Evolutionary conservation across 2,329 filamentous ascomycete genomes (phyloP).

Genomic region (Phialophora macrospora): DNA sequence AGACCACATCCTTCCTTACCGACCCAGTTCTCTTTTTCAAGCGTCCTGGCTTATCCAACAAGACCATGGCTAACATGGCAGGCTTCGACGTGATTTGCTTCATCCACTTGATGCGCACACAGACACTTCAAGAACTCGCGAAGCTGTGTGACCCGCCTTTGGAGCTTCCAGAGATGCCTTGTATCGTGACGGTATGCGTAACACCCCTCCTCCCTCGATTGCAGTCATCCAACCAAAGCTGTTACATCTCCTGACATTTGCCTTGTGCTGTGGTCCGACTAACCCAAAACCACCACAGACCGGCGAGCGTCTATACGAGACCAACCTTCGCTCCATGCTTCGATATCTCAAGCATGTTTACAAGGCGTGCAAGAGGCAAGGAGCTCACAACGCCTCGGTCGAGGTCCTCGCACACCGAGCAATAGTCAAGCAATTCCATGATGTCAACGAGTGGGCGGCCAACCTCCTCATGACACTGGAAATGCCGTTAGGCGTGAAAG

Average conservation of each 20-base stretch:
- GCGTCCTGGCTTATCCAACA: not conserved
- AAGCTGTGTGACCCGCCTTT: not conserved
- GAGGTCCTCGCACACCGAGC: not conserved
- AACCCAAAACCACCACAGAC: not conserved
- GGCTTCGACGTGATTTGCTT: not conserved
- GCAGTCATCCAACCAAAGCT: not conserved
- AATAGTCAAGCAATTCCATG: constrained; percentile 8
- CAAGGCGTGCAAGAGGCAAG: constrained; percentile 22
- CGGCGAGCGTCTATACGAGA: constrained; percentile 10
- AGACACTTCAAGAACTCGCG: not conserved
- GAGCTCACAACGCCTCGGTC: not conserved
- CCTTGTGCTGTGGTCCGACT: not conserved
- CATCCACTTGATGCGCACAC: not conserved
- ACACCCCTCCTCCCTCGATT: not conserved
- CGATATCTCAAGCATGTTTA: constrained; percentile 21
- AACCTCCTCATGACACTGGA: not conserved
- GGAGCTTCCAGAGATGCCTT: not conserved
- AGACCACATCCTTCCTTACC: not conserved
- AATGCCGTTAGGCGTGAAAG: not conserved
- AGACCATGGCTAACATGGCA: not conserved
- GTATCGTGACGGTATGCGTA: constrained; percentile 9
- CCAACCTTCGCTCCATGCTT: constrained; percentile 12
- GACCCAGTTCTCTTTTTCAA: not conserved
- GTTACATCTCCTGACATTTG: not conserved
- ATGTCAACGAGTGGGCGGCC: constrained; percentile 1